A percentile compares a stretch with the other conserved stretches of the same genome.
phyloP scores from a whole-genome alignment of 768 basidiomycete genomes.

The Naganishia antarctica region DNA sequence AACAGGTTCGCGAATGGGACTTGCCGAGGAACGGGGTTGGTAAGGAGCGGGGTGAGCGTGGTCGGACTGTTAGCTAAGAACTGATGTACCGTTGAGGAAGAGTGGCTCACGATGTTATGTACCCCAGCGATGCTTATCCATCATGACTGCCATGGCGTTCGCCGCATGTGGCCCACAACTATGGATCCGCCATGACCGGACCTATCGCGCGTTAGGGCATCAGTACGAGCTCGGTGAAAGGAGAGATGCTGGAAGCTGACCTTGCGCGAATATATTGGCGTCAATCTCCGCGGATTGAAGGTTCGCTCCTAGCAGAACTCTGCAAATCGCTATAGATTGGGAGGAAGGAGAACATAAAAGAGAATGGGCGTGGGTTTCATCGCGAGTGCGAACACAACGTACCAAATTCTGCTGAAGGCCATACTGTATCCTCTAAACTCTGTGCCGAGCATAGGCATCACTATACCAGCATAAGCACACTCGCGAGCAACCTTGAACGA shows the following conservation, averaged over 20 bases:
- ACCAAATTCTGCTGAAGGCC: constrained; percentile 78
- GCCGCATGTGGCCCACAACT: constrained; percentile 74
- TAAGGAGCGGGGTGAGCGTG: constrained; percentile 72
- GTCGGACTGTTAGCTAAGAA: not conserved
- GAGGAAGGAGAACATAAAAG: not conserved
- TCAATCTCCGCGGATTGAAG: constrained; percentile 63
- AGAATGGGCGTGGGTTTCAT: not conserved
- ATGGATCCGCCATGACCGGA: constrained; percentile 65
- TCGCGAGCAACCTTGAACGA: not conserved
- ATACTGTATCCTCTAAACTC: constrained; percentile 54
- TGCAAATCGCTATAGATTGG: constrained; percentile 68
- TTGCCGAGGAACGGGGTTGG: constrained; percentile 53
- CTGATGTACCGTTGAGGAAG: not conserved
- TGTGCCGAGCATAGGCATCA: too few species aligned
- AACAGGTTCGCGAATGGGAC: constrained; percentile 88
- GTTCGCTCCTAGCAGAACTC: constrained; percentile 64
- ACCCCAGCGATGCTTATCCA: constrained; percentile 78
- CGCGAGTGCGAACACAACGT: constrained; percentile 23
- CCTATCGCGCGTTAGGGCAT: constrained; percentile 4
- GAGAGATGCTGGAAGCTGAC: constrained; percentile 56
- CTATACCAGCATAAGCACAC: not conserved
- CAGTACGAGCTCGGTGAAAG: not conserved
- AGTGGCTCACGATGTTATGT: constrained; percentile 89
- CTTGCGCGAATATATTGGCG: constrained; percentile 85
- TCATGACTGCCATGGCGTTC: constrained; percentile 73